Conservation (phyloP, 2,329 filamentous ascomycete species). For the Colletotrichum sp. region DNA sequence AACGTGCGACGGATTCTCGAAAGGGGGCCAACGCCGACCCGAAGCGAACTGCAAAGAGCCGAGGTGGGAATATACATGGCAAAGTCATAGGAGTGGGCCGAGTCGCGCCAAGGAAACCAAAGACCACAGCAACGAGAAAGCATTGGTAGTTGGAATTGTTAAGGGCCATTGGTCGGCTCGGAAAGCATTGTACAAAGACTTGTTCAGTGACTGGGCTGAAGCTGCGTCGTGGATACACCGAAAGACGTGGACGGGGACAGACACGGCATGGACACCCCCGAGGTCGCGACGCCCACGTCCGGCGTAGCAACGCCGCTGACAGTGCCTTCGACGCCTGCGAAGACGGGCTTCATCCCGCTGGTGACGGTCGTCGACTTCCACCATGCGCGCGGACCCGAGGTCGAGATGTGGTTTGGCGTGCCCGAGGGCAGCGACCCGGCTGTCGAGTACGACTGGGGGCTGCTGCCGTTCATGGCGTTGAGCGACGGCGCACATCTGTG, state of each 20-base stretch:
- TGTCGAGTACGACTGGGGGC: constrained; percentile 83
- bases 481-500: constrained; percentile 95
- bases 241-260: neutral
- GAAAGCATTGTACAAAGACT: neutral
- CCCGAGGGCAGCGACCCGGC: constrained; percentile 79
- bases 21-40: neutral
- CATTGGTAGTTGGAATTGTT: neutral
- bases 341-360: constrained; percentile 64
- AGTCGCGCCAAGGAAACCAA: constrained; percentile 8
- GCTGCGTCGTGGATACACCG: neutral
- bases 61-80: constrained; percentile 2
- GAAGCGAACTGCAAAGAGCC: neutral
- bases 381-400: constrained; percentile 87
- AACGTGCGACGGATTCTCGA: neutral
- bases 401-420: constrained; percentile 88
- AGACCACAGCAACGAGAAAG: neutral
- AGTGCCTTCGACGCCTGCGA: constrained; percentile 25
- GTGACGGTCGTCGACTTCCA: constrained; percentile 85
- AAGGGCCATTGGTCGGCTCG: neutral
- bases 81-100: constrained; percentile 17
- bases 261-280: constrained; percentile 15
- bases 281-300: constrained; percentile 14
- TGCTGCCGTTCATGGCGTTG: constrained; percentile 95
- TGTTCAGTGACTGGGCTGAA: neutral
- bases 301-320: constrained; percentile 14